phyloP scores from a whole-genome alignment of 805 yeast species.

The Dipodascus geniculatus region DNA sequence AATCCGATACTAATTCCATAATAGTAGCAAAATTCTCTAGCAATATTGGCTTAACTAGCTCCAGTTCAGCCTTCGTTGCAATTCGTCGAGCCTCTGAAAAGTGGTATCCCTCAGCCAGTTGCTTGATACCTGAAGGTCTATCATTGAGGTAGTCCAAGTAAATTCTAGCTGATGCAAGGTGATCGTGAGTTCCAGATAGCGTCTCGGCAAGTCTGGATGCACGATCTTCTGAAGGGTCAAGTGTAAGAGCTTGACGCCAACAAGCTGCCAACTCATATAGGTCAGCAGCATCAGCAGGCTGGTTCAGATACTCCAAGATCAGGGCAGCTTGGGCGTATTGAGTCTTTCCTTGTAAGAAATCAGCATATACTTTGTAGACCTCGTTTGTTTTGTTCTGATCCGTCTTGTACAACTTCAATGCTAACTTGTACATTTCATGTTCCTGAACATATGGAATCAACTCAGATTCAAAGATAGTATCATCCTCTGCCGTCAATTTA shows the following conservation, averaged over 20 bases:
- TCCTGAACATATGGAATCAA: slow-evolving; percentile 54
- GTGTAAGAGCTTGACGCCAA: slow-evolving; percentile 77
- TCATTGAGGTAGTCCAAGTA: slow-evolving; percentile 51
- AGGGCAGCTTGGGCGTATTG: slow-evolving; percentile 67
- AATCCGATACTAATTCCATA: slow-evolving; percentile 89
- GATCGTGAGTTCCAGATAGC: slow-evolving; percentile 54
- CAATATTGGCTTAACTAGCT: slow-evolving; percentile 57
- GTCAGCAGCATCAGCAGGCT: slow-evolving; percentile 50
- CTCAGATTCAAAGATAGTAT: slow-evolving; percentile 36
- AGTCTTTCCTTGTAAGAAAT: slow-evolving; percentile 41
- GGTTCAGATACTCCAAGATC: slow-evolving; percentile 57
- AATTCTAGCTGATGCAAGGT: slow-evolving; percentile 71
- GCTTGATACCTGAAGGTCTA: slow-evolving; percentile 47
- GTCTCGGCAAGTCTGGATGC: slow-evolving; percentile 50
- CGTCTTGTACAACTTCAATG: slow-evolving; percentile 50
- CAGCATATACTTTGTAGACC: slow-evolving; percentile 54
- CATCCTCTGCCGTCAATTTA: slow-evolving; percentile 18
- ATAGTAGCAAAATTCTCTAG: slow-evolving; percentile 81
- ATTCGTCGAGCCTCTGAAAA: slow-evolving; percentile 69
- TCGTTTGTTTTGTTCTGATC: slow-evolving; percentile 37
- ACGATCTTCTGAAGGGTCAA: slow-evolving; percentile 34
- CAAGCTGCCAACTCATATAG: slow-evolving; percentile 56
- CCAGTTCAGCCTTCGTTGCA: slow-evolving; percentile 32
- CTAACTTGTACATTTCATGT: slow-evolving; percentile 60
- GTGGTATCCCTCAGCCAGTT: slow-evolving; percentile 62